Evolutionary conservation across 768 basidiomycete species (phyloP), one percentile per base, ranked within the genome.

Genomic region (Guyanaporus albipodus): DNA sequence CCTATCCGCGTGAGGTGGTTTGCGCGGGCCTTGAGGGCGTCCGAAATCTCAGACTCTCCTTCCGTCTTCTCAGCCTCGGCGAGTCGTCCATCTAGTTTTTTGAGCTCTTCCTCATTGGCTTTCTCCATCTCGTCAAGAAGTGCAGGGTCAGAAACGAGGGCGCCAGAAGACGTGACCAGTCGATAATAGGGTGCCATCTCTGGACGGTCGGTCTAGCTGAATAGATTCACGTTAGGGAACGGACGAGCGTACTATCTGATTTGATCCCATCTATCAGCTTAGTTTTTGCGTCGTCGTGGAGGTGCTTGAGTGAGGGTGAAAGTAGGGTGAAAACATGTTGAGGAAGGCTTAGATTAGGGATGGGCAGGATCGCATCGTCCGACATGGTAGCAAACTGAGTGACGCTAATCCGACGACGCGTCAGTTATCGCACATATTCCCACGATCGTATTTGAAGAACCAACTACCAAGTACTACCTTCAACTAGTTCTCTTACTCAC

Each of bases 11-110:
- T 91, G 8, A 93, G 64, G 68, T 92, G 92, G 53, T 82, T 85
- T 17, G 95, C 95, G 52, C 83, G 76, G 1, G 86, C 87, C 46
- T 86, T 81, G 32, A 97, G 73, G 1, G 84, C 85, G 57, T 98
- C 95, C 17, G 83, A 83, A 47, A 97, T 90, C 66, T 98, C 95
- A 1, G 85, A 85, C 66, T 97, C 94, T 48, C 94, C 95, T 60
- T 94, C 85, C 3, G 82, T 89, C 71, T 89, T 86, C 70, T 91
- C 78, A 0, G 95, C 93, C 55, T 95, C 92, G 43, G 77, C 80
- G 29, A 96, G 72, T 37, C 86, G 74, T 50, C 81, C 82, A 43
- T 95, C 88, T 10, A 98, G 68, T 56, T 76, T 78, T 41, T 79
- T 74, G 23, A 97, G 76, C 58, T 87, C 80, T 36, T 78, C 79